Conservation (phyloP, 352 stramenopile species). For the Globisporangium acanthophoron region DNA sequence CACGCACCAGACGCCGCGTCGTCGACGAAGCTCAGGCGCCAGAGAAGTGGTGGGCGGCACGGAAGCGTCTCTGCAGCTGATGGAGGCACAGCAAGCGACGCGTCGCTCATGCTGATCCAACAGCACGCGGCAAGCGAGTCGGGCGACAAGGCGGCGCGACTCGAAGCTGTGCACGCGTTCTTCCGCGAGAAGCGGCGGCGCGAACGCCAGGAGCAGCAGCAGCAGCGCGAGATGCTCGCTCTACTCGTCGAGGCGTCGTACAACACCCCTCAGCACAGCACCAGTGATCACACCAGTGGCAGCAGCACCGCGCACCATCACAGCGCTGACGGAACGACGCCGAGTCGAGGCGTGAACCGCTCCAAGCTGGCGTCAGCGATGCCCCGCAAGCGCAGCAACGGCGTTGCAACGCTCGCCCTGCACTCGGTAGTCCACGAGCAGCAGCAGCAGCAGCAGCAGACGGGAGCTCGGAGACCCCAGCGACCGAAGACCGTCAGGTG, state of each 20-base stretch:
- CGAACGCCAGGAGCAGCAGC: constrained; percentile 37
- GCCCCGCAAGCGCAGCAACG: constrained; percentile 19
- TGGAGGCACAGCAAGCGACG: background rate
- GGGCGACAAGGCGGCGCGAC: constrained; percentile 13
- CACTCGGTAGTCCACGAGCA: background rate
- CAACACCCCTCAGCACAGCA: background rate
- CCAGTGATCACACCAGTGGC: background rate
- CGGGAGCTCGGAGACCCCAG: background rate
- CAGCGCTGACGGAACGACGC: background rate
- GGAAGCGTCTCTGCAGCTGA: background rate
- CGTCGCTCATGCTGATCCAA: background rate
- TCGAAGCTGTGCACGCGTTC: constrained; percentile 30
- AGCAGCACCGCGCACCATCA: background rate
- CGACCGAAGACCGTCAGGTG: constrained; percentile 9
- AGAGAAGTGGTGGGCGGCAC: background rate
- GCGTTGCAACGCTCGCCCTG: constrained; percentile 6
- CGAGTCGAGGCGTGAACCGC: background rate
- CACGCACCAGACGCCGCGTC: background rate
- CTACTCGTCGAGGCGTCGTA: constrained; percentile 2
- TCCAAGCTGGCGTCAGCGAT: background rate
- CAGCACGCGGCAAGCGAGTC: background rate
- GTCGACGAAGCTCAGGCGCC: background rate
- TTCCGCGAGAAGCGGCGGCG: constrained; percentile 37
- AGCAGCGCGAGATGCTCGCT: constrained; percentile 13
- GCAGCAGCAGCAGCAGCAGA: constrained; percentile 5